These are phyloP conservation scores for Cladorrhinum samala DNA, from an alignment of 495 filamentous ascomycete species.

Conservation along the genomic window DNA sequence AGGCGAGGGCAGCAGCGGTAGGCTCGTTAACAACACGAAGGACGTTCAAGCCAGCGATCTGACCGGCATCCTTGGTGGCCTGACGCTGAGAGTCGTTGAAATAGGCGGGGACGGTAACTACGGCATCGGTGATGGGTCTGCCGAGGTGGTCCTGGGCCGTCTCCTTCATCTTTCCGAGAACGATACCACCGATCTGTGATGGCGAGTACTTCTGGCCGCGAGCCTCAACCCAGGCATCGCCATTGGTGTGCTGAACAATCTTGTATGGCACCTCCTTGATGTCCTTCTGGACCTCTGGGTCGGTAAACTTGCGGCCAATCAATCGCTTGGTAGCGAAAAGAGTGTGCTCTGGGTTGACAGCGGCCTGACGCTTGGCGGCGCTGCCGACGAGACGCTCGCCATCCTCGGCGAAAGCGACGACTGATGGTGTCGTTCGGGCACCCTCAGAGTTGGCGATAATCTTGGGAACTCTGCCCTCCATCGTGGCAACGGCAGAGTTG, in stretches of 20 bases:
- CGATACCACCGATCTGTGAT: conserved; percentile 95
- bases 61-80: conserved; percentile 95
- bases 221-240: conserved; percentile 96
- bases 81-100: conserved; percentile 98
- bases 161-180: conserved; percentile 98
- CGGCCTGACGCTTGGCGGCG: conserved; percentile 96
- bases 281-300: conserved; percentile 92
- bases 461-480: conserved; percentile 91
- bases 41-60: conserved; percentile 92
- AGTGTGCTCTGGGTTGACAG: conserved; percentile 99
- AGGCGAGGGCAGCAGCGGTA: conserved; percentile 89
- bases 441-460: conserved; percentile 93
- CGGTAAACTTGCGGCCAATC: conserved; percentile 97
- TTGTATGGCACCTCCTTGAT: conserved; percentile 99
- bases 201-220: conserved; percentile 97
- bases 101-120: conserved; percentile 94
- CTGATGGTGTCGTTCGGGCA: conserved; percentile 92
- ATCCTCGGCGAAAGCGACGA: conserved; percentile 94
- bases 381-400: conserved; percentile 97
- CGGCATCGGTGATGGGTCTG: conserved; percentile 87
- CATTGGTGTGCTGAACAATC: conserved; percentile 97
- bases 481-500: conserved; percentile 94
- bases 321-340: conserved; percentile 99
- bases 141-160: conserved; percentile 86
- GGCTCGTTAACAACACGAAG: conserved; percentile 97